phyloP scores from a whole-genome alignment of 441 rosid genomes.

The Corymbia citriodora region DNA sequence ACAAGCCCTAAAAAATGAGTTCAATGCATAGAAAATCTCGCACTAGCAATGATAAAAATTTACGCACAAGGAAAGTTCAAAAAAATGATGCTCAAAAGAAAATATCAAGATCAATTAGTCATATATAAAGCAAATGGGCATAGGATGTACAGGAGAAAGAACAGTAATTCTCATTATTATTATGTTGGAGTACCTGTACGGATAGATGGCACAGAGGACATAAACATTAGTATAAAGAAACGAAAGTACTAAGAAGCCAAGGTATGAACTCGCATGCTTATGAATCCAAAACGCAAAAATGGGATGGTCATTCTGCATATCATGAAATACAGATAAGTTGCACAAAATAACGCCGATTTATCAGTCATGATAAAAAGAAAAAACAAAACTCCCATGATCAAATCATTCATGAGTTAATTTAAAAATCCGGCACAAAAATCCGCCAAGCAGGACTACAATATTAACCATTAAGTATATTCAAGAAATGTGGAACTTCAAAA shows the following conservation, averaged over 20 bases:
- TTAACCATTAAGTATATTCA: neutral
- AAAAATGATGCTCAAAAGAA: neutral
- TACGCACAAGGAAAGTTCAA: accelerated
- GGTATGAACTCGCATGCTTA: neutral
- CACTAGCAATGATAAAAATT: neutral
- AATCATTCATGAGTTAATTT: neutral
- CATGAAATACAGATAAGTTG: neutral
- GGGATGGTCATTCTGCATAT: neutral
- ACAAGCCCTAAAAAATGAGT: neutral
- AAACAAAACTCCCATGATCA: neutral
- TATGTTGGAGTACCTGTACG: neutral
- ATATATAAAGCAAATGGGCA: neutral
- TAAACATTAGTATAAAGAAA: neutral
- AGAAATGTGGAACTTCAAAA: neutral
- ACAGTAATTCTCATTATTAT: neutral
- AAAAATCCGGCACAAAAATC: neutral
- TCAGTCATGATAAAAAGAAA: neutral
- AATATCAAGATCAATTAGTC: neutral
- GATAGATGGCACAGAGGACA: neutral
- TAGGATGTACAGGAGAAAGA: neutral
- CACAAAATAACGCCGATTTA: neutral
- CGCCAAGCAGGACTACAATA: neutral
- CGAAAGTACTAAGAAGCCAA: neutral
- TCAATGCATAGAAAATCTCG: neutral
- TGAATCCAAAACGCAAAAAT: neutral